Conservation (phyloP, 176 grass and related monocot species). For the Phoenix dactylifera region DNA sequence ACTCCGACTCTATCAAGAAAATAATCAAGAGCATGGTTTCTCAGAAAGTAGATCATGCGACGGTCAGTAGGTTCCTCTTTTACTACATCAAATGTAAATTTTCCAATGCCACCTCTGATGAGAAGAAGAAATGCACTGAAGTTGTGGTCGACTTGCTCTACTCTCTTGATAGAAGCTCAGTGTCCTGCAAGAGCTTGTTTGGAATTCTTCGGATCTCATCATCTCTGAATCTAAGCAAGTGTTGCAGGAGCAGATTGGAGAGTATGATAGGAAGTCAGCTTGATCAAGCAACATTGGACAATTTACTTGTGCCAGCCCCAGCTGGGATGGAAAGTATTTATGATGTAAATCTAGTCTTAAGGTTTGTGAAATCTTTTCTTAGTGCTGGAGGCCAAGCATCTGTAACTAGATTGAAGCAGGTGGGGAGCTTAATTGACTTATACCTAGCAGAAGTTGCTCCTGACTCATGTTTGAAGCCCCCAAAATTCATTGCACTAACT, state of each 20-base stretch:
- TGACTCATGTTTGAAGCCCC: conserved; percentile 54
- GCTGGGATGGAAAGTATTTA: conserved; percentile 41
- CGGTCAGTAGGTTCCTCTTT: conserved; percentile 61
- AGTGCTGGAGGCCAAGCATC: conserved; percentile 8
- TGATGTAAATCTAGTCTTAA: conserved; percentile 57
- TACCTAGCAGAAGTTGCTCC: conserved; percentile 90
- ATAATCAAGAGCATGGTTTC: conserved; percentile 44
- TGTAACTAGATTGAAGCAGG: conserved; percentile 45
- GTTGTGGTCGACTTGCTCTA: conserved; percentile 32
- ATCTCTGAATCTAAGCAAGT: conserved; percentile 31
- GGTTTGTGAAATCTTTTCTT: conserved; percentile 65
- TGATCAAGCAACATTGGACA: conserved; percentile 77
- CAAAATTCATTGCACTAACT: conserved; percentile 52
- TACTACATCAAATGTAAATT: conserved; percentile 61
- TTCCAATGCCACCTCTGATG: conserved; percentile 19
- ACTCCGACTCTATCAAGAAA: conserved; percentile 34
- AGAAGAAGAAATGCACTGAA: conserved; percentile 56
- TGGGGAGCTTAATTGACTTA: conserved; percentile 52
- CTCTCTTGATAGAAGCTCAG: conserved; percentile 41
- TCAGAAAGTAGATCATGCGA: conserved; percentile 46
- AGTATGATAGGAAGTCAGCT: conserved; percentile 75
- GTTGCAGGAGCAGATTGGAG: conserved; percentile 36
- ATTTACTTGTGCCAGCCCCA: conserved; percentile 61
- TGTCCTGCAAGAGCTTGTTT: conserved; percentile 81
- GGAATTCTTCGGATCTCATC: conserved; percentile 63